phyloP scores from a whole-genome alignment of 1,284 basidiomycete genomes.

The Boletus hoseneyae region DNA sequence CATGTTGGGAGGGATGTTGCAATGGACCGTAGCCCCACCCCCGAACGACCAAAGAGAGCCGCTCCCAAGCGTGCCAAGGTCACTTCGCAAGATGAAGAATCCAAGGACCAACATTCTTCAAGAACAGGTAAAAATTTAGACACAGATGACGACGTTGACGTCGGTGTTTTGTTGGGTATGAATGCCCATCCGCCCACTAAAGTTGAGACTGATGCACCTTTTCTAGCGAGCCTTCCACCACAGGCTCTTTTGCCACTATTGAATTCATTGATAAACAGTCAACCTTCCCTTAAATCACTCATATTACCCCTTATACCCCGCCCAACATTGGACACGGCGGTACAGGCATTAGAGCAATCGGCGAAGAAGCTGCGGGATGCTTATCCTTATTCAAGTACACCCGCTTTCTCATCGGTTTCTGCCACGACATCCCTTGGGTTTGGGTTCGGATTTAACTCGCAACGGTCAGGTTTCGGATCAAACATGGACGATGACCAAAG shows the following conservation, averaged over 20 bases:
- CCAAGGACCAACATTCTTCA: slow-evolving; percentile 37
- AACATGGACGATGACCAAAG: slow-evolving; percentile 29
- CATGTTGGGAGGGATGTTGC: slow-evolving; percentile 50
- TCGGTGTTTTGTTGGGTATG: slow-evolving; percentile 75
- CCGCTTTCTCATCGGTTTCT: slow-evolving; percentile 37
- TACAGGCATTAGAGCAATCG: slow-evolving; percentile 62
- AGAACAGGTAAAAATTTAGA: slow-evolving; percentile 47
- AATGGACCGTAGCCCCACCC: slow-evolving; percentile 80
- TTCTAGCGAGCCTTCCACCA: slow-evolving; percentile 64
- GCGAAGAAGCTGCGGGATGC: slow-evolving; percentile 72
- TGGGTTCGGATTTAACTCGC: slow-evolving; percentile 38
- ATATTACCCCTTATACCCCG: slow-evolving; percentile 74
- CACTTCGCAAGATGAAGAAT: slow-evolving; percentile 36
- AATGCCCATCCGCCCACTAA: slow-evolving; percentile 6
- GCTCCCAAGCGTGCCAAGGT: slow-evolving; percentile 65
- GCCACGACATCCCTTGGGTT: slow-evolving; percentile 44
- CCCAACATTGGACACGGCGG: slow-evolving; percentile 69
- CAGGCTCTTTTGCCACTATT: slow-evolving; percentile 71
- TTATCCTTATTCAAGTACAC: slow-evolving; percentile 68
- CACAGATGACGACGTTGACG: slow-evolving; percentile 55
- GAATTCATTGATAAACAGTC: slow-evolving; percentile 56
- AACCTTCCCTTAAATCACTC: slow-evolving; percentile 64
- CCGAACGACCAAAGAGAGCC: slow-evolving; percentile 64
- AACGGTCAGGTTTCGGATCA: slow-evolving; percentile 24
- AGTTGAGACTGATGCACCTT: slow-evolving; percentile 6